phyloP scores from a whole-genome alignment of 495 filamentous ascomycete species.

The Neurospora hispaniola region DNA sequence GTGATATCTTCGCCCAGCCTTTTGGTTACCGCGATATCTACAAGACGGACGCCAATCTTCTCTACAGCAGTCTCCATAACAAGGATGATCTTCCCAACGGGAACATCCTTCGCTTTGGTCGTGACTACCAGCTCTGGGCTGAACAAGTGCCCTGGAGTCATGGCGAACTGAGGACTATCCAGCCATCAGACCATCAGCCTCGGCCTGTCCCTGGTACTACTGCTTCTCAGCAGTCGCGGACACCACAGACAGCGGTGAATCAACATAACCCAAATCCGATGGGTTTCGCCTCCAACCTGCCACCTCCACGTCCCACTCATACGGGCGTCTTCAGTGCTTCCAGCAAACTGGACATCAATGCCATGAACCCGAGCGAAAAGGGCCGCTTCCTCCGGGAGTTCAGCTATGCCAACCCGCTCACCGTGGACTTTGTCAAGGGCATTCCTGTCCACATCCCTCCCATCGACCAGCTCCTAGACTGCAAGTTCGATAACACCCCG shows the following conservation, averaged over 20 bases:
- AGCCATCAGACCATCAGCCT: conserved; percentile 6
- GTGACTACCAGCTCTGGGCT: conserved; percentile 13
- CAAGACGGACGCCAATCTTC: neutral
- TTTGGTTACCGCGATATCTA: conserved; percentile 20
- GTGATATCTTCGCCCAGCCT: neutral
- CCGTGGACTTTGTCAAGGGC: conserved; percentile 5
- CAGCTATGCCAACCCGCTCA: conserved; percentile 15
- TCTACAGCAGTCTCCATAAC: neutral
- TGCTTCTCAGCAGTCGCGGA: neutral
- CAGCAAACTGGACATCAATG: neutral
- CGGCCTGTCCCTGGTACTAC: neutral
- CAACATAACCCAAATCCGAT: neutral
- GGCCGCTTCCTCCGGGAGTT: conserved; percentile 5
- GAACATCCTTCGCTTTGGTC: conserved; percentile 1
- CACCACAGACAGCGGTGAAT: neutral
- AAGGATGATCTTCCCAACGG: neutral
- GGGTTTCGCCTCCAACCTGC: neutral
- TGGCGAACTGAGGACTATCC: neutral
- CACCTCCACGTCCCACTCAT: neutral
- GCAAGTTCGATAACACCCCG: conserved; percentile 18
- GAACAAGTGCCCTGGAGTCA: neutral
- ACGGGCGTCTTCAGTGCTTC: neutral
- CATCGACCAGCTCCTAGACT: conserved; percentile 24
- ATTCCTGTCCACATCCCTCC: conserved; percentile 26
- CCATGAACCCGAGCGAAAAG: neutral